Evolutionary conservation across 805 yeast species (phyloP).

Genomic region (Wickerhamomyces chaumierensis): DNA sequence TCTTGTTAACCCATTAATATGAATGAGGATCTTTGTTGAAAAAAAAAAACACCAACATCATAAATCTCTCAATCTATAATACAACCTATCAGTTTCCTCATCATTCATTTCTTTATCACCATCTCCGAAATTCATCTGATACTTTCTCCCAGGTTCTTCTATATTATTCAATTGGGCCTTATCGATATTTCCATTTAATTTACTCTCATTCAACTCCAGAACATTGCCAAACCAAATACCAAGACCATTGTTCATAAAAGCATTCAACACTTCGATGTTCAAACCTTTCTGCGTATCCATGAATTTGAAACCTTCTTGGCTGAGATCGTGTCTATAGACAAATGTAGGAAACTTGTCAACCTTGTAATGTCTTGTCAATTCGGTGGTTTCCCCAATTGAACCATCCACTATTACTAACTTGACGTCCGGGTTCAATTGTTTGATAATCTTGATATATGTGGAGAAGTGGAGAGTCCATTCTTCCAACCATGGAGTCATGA

Average conservation of each 20-base stretch:
- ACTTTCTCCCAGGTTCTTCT: constrained; percentile 5
- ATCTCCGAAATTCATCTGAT: constrained; percentile 11
- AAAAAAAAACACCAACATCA: too few species aligned
- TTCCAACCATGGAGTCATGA: constrained; percentile 26
- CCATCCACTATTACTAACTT: constrained; percentile 25
- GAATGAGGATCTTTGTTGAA: too few species aligned
- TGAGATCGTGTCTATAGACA: constrained; percentile 13
- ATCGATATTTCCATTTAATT: background rate
- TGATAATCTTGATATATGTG: constrained; percentile 23
- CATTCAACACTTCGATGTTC: constrained; percentile 16
- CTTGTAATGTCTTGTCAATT: constrained; percentile 17
- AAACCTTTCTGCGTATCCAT: constrained; percentile 12
- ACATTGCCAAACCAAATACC: constrained; percentile 8
- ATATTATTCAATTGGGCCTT: too few species aligned
- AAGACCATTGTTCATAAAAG: constrained; percentile 19
- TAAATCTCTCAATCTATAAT: constrained; percentile 14
- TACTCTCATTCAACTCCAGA: constrained; percentile 7
- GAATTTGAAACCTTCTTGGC: constrained; percentile 6
- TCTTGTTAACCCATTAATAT: too few species aligned
- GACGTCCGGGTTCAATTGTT: constrained; percentile 15
- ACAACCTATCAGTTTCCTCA: constrained; percentile 5
- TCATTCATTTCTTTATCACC: background rate
- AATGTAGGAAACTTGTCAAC: constrained; percentile 23
- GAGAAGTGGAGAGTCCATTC: constrained; percentile 16
- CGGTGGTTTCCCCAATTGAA: constrained; percentile 17